phyloP scores from a whole-genome alignment of 1,284 basidiomycete species.

The Omphalotus olearius region DNA sequence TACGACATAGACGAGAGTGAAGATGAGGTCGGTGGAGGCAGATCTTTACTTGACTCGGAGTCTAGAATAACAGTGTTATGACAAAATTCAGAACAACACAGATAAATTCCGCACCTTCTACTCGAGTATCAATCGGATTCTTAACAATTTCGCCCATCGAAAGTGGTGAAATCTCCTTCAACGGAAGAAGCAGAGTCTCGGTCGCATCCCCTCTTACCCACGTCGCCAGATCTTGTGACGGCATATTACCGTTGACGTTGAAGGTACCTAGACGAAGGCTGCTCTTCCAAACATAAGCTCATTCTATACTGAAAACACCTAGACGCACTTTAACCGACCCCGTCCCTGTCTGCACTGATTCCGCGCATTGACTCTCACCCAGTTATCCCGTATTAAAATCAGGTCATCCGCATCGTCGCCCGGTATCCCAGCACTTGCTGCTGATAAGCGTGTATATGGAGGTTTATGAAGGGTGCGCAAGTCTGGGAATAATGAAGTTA shows the following conservation, averaged over 20 bases:
- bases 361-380: conserved; percentile 45
- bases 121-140: conserved; percentile 12
- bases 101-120: conserved; percentile 7
- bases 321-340: conserved; percentile 26
- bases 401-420: conserved; percentile 59
- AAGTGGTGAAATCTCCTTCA: conserved; percentile 35
- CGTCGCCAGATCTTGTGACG: conserved; percentile 59
- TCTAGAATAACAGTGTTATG: not conserved
- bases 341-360: conserved; percentile 28
- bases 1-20: conserved; percentile 5
- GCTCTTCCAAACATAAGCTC: conserved; percentile 26
- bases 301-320: conserved; percentile 2
- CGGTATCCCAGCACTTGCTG: conserved; percentile 54
- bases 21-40: not conserved
- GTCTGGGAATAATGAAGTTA: conserved; percentile 10
- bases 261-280: conserved; percentile 65
- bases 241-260: conserved; percentile 73
- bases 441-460: conserved; percentile 44
- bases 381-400: conserved; percentile 54
- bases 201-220: conserved; percentile 35
- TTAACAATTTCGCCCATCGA: conserved; percentile 14
- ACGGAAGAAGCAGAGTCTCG: conserved; percentile 26
- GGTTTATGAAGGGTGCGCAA: conserved; percentile 1
- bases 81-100: conserved; percentile 11
- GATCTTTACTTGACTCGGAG: not conserved